Evolutionary conservation across 164 flowering plant species (phyloP), one percentile per base, ranked within the genome.

Genomic region (Magnolia kwangsiensis): DNA sequence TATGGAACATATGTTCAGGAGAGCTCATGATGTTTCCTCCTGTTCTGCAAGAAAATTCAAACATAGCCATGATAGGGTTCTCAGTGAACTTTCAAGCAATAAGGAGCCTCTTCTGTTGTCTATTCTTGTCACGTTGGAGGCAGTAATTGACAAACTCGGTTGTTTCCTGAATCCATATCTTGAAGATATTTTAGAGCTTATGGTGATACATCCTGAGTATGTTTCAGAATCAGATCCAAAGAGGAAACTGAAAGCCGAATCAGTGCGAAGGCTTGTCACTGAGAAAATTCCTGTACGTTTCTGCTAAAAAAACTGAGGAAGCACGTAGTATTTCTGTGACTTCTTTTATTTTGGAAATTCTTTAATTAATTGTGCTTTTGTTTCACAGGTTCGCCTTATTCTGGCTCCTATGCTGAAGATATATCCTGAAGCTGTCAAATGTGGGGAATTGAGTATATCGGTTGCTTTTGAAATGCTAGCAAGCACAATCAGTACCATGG

Each of bases 101-200:
- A 84, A 77, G 81, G 91, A 88, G 61, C 84, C 92, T 69, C 61
- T 83, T 59, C 49, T 86, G 77, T 73, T 84, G 37, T 85, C 95
- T 77, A 24, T 91, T 80, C 90, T 92, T 50, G 71, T 85, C 24
- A 74, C 86, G 64, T 80, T 95, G 79, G 97, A 90, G 85, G 95
- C 98, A 51, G 82, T 90, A 67, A 73, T 92, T 1, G 88, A 86
- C 77, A 91, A 89, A 84, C 92, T 95, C 74, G 98, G 97, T 82
- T 84, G 87, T 21, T 95, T 95, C 78, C 50, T 93, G n/a, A 95
- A 83, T 70, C 99, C 98, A n/a, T 93, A 91, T 82, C 91, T 95
- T 76, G 84, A 82, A 68, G 91, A 90, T 69, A 85, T 95, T 18
- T 18, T 89, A 31, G 81, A 84, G 71, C 83, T 95, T 72, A 0